Evolutionary conservation across 306 rosid species (phyloP), one percentile per base, ranked within the genome.

Genomic region (Lotus japonicus): DNA sequence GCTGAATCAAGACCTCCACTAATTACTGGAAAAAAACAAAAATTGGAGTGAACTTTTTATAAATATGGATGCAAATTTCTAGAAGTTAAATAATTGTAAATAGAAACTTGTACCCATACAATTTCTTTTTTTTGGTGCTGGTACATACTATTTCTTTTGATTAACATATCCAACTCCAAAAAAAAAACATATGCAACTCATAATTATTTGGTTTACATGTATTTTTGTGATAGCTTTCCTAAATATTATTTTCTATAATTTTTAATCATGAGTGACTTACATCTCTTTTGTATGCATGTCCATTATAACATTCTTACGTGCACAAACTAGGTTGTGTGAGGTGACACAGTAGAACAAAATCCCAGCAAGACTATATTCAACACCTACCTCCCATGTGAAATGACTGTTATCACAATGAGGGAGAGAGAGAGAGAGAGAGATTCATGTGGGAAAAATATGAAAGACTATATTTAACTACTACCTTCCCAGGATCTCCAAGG

Each of bases 401-500:
- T n/a, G n/a, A n/a, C n/a, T n/a, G n/a, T n/a, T n/a, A n/a, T n/a
- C n/a, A n/a, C n/a, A n/a, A n/a, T n/a, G n/a, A n/a, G n/a, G 3
- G 59, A 4, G 23, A n/a, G 12, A 4, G 36, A 11, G 49, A 23
- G 6, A 59, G 6, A 56, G 62, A 51, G n/a, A 12, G 0, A 64
- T 9, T 73, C 21, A 48, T 15, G 50, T 7, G 54, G 35, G 6
- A 35, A 45, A 43, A 74, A 49, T 46, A 44, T 68, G 79, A 23
- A 52, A 41, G 58, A 63, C 16, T 48, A 11, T 45, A 35, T 39
- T 13, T 78, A 66, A 59, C 70, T 81, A 92, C 95, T 31, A 38
- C 42, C 97, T 92, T 92, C 98, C 91, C 96, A 92, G 41, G 95
- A 85, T 88, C 81, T 84, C 98, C 98, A 92, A 72, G 98, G 92